A percentile compares a stretch with the other conserved stretches of the same genome.
These are phyloP conservation scores for Pleurotus salmoneostramineus DNA, from an alignment of 768 basidiomycete genomes.

Conservation along the genomic window DNA sequence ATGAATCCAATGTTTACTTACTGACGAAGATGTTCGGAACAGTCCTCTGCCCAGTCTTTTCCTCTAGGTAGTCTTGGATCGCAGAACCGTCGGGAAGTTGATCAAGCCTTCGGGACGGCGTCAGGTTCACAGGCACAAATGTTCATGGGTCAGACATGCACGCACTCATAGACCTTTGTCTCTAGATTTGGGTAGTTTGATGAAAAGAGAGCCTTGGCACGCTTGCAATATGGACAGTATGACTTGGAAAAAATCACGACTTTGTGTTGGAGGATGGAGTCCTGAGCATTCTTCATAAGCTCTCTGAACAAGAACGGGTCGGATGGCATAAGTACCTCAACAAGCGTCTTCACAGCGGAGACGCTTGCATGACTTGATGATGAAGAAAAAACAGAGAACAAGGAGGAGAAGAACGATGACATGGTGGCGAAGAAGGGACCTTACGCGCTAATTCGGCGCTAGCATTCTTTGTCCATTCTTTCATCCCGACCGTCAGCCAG, in stretches of 20 bases:
- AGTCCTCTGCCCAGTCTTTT: constrained; percentile 46
- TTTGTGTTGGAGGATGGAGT: constrained; percentile 29
- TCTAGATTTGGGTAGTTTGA: constrained; percentile 18
- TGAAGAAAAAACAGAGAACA: neutral
- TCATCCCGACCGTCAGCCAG: too few relatives aligned
- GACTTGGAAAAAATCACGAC: constrained; percentile 43
- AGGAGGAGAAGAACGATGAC: neutral
- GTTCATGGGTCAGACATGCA: neutral
- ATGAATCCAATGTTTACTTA: constrained; percentile 20
- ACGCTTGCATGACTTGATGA: neutral
- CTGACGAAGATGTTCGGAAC: constrained; percentile 64
- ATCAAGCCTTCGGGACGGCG: constrained; percentile 35
- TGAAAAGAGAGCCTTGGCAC: constrained; percentile 30
- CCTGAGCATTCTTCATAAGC: constrained; percentile 15
- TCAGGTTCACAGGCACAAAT: neutral
- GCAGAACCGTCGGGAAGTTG: constrained; percentile 34
- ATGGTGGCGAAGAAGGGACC: neutral
- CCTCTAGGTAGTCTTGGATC: constrained; percentile 48
- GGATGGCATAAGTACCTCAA: neutral
- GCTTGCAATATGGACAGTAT: constrained; percentile 31
- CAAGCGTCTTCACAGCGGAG: neutral
- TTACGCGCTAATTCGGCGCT: too few relatives aligned
- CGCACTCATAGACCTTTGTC: constrained; percentile 30
- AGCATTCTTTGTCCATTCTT: too few relatives aligned
- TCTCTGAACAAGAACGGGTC: neutral